Conservation (phyloP, 345 rosid species). For the Melaleuca quinquenervia region DNA sequence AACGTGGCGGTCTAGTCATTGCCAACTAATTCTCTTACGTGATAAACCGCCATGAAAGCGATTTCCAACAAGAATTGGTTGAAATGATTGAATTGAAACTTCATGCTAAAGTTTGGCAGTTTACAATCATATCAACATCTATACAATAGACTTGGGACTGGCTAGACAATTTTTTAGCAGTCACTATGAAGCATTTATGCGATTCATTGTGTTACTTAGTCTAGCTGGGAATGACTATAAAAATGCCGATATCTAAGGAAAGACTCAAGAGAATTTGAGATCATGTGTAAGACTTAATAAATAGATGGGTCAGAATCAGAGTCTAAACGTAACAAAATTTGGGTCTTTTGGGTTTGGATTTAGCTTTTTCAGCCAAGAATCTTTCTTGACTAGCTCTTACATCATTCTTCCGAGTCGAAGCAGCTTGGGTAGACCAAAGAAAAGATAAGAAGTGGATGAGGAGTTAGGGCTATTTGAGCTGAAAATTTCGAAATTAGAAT, state of each 20-base stretch:
- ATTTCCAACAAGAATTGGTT: background rate
- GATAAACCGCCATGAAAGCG: accelerated
- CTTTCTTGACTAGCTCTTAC: too few relatives aligned
- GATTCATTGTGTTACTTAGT: background rate
- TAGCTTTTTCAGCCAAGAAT: too few relatives aligned
- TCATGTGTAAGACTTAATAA: too few relatives aligned
- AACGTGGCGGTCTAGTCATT: accelerated
- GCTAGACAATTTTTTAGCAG: background rate
- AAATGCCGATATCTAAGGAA: too few relatives aligned
- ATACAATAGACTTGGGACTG: background rate
- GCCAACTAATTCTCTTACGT: background rate
- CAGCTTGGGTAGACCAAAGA: too few relatives aligned
- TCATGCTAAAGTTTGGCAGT: background rate
- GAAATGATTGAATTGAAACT: background rate
- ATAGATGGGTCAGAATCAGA: too few relatives aligned
- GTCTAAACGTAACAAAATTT: too few relatives aligned
- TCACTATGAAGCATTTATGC: background rate
- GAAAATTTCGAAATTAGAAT: background rate
- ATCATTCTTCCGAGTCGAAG: too few relatives aligned
- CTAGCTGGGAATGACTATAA: background rate
- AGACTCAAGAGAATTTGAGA: too few relatives aligned
- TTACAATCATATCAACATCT: background rate
- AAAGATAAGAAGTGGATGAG: too few relatives aligned
- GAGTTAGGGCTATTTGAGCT: too few relatives aligned
- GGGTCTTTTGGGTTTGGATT: too few relatives aligned